Conservation (phyloP, 805 yeast species). For the Saturnispora silvae region DNA sequence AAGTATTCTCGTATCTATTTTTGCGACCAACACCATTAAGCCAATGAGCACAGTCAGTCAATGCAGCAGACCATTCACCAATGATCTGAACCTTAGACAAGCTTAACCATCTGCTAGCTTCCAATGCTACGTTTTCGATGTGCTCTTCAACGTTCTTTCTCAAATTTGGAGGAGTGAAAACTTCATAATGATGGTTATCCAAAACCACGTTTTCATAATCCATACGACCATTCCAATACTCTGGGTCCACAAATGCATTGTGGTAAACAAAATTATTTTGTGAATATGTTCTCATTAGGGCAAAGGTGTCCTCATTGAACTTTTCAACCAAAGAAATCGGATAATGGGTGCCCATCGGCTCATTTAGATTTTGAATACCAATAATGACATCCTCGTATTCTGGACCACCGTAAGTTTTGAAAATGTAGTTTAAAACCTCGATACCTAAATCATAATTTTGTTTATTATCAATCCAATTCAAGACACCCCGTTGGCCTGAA, state of each 20-base stretch:
- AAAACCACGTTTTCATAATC: conserved; percentile 44
- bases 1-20: conserved; percentile 67
- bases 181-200: conserved; percentile 90
- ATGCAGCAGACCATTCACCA: conserved; percentile 85
- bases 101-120: conserved; percentile 32
- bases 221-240: conserved; percentile 38
- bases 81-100: conserved; percentile 39
- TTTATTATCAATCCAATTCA: conserved; percentile 32
- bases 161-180: conserved; percentile 59
- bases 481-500: conserved; percentile 61
- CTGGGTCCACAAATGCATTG: conserved; percentile 51
- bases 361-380: conserved; percentile 64
- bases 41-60: conserved; percentile 87
- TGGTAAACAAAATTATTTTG: conserved; percentile 44
- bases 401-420: conserved; percentile 39
- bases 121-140: conserved; percentile 39
- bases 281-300: conserved; percentile 30
- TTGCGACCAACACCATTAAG: conserved; percentile 80
- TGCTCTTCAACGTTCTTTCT: conserved; percentile 49
- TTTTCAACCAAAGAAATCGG: conserved; percentile 32
- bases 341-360: conserved; percentile 51
- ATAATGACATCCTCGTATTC: conserved; percentile 46
- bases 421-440: conserved; percentile 38
- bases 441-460: conserved; percentile 38
- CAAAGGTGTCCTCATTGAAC: conserved; percentile 34